Evolutionary conservation across 345 rosid species (phyloP).

Genomic region (Conringia planisiliqua): DNA sequence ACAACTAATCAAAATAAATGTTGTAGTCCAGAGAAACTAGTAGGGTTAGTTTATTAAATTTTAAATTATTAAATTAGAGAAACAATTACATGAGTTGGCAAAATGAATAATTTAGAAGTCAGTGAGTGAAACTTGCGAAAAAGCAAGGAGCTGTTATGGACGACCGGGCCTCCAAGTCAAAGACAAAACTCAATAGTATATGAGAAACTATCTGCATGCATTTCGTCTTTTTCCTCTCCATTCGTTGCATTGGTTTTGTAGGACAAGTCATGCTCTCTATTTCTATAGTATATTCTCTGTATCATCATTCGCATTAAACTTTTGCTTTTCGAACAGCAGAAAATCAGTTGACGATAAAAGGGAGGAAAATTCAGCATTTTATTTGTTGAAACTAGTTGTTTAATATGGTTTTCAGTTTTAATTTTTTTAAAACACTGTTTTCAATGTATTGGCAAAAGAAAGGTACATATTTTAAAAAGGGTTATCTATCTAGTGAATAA

Average conservation of each 20-base stretch:
- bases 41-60: neutral
- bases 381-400: neutral
- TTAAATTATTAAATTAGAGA: neutral
- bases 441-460: neutral
- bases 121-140: constrained; percentile 9
- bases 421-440: neutral
- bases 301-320: neutral
- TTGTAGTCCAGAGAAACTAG: neutral
- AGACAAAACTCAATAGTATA: neutral
- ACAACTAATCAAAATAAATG: neutral
- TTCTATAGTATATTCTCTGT: neutral
- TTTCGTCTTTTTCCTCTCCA: constrained; percentile 24
- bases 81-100: neutral
- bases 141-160: constrained; percentile 4
- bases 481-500: neutral
- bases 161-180: constrained; percentile 13
- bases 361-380: neutral
- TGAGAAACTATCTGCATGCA: constrained; percentile 14
- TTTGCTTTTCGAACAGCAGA: neutral
- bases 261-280: constrained; percentile 6
- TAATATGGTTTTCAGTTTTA: neutral
- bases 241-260: neutral
- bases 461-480: neutral
- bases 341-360: neutral
- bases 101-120: neutral